Conservation (phyloP, 2,329 filamentous ascomycete genomes). For the Grosmannia clavigera region DNA sequence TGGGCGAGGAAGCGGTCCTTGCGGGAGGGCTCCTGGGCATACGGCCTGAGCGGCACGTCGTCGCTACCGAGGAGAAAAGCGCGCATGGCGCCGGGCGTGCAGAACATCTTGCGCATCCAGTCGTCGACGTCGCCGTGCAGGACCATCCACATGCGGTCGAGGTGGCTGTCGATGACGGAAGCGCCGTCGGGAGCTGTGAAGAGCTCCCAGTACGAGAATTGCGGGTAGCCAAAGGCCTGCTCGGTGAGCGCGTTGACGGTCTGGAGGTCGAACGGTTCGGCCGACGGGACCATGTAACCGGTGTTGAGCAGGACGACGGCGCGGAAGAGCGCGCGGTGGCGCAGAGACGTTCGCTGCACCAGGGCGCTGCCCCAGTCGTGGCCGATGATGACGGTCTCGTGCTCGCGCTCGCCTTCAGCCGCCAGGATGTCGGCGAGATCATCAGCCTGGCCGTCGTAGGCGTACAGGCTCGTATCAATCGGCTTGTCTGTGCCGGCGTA, state of each 20-base stretch:
- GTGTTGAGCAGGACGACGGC: conserved; percentile 31
- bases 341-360: conserved; percentile 28
- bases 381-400: conserved; percentile 26
- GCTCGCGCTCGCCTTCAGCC: not conserved
- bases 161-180: conserved; percentile 23
- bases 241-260: conserved; percentile 19
- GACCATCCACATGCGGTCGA: conserved; percentile 24
- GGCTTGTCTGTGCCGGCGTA: conserved; percentile 28
- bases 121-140: conserved; percentile 17
- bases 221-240: conserved; percentile 22
- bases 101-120: conserved; percentile 23
- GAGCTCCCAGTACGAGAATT: conserved; percentile 32
- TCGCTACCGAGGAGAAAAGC: conserved; percentile 13
- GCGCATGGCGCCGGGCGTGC: conserved; percentile 22
- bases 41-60: conserved; percentile 15
- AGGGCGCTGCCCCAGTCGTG: conserved; percentile 36
- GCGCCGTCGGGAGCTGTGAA: conserved; percentile 27
- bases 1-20: conserved; percentile 16
- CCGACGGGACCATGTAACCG: conserved; percentile 24
- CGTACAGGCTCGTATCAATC: conserved; percentile 23
- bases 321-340: conserved; percentile 24
- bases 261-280: conserved; percentile 23
- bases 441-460: conserved; percentile 21
- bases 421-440: conserved; percentile 28
- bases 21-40: conserved; percentile 15